These are phyloP conservation scores for Curvularia eragrostidis DNA, from an alignment of 2,329 filamentous ascomycete species.

Conservation along the genomic window DNA sequence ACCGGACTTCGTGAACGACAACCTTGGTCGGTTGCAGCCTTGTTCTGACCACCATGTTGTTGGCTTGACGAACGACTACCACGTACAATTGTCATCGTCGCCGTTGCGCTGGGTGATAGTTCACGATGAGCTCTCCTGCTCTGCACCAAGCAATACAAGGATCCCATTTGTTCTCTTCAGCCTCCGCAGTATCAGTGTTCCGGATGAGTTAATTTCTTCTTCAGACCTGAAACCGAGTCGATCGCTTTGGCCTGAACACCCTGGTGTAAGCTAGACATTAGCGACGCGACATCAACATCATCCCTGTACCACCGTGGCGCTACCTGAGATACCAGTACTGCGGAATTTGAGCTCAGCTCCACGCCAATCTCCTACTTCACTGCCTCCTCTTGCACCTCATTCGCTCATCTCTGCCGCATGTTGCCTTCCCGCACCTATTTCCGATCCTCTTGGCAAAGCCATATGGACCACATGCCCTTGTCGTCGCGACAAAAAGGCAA, in stretches of 20 bases:
- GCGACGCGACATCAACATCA: slow-evolving; percentile 9
- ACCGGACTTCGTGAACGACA: slow-evolving; percentile 24
- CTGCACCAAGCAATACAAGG: neutral
- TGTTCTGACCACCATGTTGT: slow-evolving; percentile 9
- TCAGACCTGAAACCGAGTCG: slow-evolving; percentile 11
- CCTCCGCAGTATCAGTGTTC: slow-evolving; percentile 3
- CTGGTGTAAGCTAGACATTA: slow-evolving; percentile 10
- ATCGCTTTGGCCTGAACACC: neutral
- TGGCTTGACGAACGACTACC: neutral
- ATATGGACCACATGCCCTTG: slow-evolving; percentile 10
- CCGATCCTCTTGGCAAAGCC: slow-evolving; percentile 19
- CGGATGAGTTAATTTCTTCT: slow-evolving; percentile 4
- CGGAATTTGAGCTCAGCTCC: slow-evolving; percentile 26
- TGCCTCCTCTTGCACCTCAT: slow-evolving; percentile 11
- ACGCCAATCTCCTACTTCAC: slow-evolving; percentile 17
- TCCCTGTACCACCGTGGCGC: slow-evolving; percentile 24
- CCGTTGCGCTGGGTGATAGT: neutral
- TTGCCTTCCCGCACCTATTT: slow-evolving; percentile 25
- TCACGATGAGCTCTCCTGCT: neutral
- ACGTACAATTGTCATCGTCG: slow-evolving; percentile 1
- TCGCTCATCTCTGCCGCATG: slow-evolving; percentile 14
- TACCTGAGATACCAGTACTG: slow-evolving; percentile 21
- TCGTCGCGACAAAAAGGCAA: slow-evolving; percentile 21
- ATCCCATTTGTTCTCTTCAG: neutral
- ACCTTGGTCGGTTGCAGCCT: neutral